These are phyloP conservation scores for Aureobasidium uvarum DNA, from an alignment of 2,329 filamentous ascomycete genomes.

Conservation along the genomic window DNA sequence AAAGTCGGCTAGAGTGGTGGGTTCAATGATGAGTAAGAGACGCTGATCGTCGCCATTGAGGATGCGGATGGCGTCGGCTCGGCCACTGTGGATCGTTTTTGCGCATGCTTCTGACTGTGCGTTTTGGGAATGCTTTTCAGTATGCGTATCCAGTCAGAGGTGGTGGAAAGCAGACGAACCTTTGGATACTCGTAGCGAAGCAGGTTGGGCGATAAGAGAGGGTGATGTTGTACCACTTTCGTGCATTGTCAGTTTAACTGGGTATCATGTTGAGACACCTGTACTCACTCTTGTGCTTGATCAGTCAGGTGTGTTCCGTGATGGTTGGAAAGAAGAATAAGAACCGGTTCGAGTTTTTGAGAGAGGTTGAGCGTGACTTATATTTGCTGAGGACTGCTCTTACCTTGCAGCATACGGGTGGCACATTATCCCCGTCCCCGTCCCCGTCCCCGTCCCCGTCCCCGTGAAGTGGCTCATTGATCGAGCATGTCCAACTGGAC, in stretches of 20 bases:
- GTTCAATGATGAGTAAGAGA: background rate
- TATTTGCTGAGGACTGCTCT: background rate
- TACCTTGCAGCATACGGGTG: background rate
- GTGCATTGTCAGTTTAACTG: background rate
- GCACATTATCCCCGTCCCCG: background rate
- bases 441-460: background rate
- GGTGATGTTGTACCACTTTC: background rate
- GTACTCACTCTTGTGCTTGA: background rate
- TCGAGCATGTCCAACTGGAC: no score
- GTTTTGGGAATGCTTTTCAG: background rate
- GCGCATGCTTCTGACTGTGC: background rate
- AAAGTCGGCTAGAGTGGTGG: background rate
- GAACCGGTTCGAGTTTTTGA: background rate
- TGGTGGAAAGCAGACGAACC: background rate
- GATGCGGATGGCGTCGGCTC: background rate
- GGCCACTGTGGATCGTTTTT: background rate
- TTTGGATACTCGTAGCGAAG: background rate
- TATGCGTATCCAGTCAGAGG: background rate
- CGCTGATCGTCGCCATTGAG: background rate
- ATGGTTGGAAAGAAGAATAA: background rate
- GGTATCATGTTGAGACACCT: background rate
- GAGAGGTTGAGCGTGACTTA: background rate
- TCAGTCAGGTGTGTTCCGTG: background rate
- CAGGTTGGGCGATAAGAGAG: background rate
- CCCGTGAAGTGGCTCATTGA: background rate